Evolutionary conservation across 2,329 filamentous ascomycete genomes (phyloP).

Genomic region (Pyrenophora seminiperda): DNA sequence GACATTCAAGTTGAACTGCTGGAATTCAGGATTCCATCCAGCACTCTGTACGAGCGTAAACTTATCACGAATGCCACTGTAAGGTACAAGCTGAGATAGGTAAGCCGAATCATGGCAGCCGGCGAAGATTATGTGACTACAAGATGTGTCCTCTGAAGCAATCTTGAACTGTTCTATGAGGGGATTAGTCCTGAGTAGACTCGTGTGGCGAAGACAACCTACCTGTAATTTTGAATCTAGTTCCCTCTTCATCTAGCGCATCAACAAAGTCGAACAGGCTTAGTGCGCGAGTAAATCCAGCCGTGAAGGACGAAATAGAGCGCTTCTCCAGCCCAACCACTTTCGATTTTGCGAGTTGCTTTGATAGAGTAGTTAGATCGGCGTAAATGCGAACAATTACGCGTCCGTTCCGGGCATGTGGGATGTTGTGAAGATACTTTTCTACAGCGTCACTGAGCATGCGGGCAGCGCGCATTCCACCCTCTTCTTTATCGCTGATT

Average conservation of each 20-base stretch:
- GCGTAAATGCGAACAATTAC: constrained; percentile 63
- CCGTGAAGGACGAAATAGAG: constrained; percentile 60
- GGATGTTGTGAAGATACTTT: constrained; percentile 35
- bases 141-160: constrained; percentile 64
- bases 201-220: constrained; percentile 2
- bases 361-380: constrained; percentile 60
- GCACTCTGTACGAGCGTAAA: constrained; percentile 63
- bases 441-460: constrained; percentile 59
- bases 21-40: constrained; percentile 60
- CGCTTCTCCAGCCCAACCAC: constrained; percentile 61
- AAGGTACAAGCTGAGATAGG: constrained; percentile 61
- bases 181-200: constrained; percentile 7
- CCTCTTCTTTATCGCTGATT: constrained; percentile 56
- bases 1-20: constrained; percentile 56
- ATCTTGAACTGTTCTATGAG: constrained; percentile 50
- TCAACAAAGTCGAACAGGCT: constrained; percentile 67
- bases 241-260: constrained; percentile 64
- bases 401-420: constrained; percentile 55
- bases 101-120: constrained; percentile 67
- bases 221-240: constrained; percentile 65
- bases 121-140: constrained; percentile 68
- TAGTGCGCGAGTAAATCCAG: constrained; percentile 63
- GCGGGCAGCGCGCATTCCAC: constrained; percentile 62
- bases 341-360: constrained; percentile 55
- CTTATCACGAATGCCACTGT: constrained; percentile 55